Base-by-base conservation (phyloP, 1,284 basidiomycete genomes). In the Trichosporon asahii region DNA sequence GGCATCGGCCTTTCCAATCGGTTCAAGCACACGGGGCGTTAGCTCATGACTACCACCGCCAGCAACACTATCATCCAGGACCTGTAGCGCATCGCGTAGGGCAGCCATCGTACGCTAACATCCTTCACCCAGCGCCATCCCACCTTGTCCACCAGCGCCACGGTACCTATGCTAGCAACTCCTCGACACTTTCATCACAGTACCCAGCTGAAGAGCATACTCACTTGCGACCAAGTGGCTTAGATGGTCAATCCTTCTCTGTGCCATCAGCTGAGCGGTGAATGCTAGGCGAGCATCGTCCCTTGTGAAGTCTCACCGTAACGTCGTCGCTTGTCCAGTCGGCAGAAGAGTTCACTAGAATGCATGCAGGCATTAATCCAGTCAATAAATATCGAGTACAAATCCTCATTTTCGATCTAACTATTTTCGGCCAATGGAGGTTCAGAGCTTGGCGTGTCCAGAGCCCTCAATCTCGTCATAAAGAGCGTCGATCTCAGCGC, bases 401-500 rank as follows among this genome's bases (percentile, higher is more conserved):
- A 44, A 63, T 31, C 7, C 5, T 46, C 37, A 60, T 18, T 44
- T 44, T 46, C 18, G 29, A n/a, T 57, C 9, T 31, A 61, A 33
- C 57, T n/a, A n/a, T n/a, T n/a, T 31, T n/a, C 29, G 18, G 7
- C 18, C 14, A 31, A 31, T 6, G 27, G 31, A n/a, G 44, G 2
- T 25, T 60, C 69, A 73, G 35, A 74, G 67, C 71, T 76, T 76
- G 40, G 71, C 68, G 53, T 40, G 23, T 7, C 31, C 53, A 12
- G 61, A 69, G 15, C 66, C 71, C 68, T 81, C 80, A 12, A 74
- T 70, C 72, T 81, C 76, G 12, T 74, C 72, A 68, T 84, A 84
- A n/a, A 79, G 74, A 11, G 46, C 73, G 33, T 83, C 82, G 63
- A 84, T 82, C 73, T 80, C 75, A 46, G 75, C 68, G 64, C 70